phyloP scores from a whole-genome alignment of 2,329 filamentous ascomycete genomes.

The Colletotrichum caudatum region DNA sequence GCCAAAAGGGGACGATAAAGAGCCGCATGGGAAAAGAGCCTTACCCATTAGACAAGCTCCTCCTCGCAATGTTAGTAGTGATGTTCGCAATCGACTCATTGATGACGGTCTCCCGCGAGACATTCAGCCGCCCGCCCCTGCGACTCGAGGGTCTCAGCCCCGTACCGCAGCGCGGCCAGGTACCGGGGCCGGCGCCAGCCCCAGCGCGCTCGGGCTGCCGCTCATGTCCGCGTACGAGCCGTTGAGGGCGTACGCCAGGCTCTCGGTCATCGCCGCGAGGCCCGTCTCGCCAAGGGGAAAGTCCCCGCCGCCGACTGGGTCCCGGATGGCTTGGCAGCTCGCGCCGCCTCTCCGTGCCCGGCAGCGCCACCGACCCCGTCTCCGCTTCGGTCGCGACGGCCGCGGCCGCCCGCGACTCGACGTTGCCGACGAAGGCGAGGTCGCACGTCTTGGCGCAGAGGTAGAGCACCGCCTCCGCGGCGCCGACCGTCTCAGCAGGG shows the following conservation, averaged over 20 bases:
- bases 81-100: conserved; percentile 11
- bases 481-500: background rate
- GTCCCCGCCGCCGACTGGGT: conserved; percentile 1
- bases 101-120: background rate
- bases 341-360: background rate
- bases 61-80: conserved; percentile 18
- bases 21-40: background rate
- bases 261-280: background rate
- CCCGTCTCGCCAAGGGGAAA: conserved; percentile 5
- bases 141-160: background rate
- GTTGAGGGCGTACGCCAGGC: conserved; percentile 4
- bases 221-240: conserved; percentile 3
- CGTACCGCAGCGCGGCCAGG: background rate
- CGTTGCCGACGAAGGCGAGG: conserved; percentile 20
- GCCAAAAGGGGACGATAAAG: no score
- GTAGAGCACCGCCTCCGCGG: conserved; percentile 39
- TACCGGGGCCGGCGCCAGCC: conserved; percentile 16
- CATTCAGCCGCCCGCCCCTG: background rate
- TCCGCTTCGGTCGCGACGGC: conserved; percentile 8
- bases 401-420: conserved; percentile 9
- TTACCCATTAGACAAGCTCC: conserved; percentile 8
- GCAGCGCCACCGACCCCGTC: conserved; percentile 13
- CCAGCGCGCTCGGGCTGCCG: background rate
- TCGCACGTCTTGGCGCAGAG: conserved; percentile 40
- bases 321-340: conserved; percentile 15